Evolutionary conservation across 176 grass and related monocot species (phyloP).

Genomic region (Thinopyrum elongatum): DNA sequence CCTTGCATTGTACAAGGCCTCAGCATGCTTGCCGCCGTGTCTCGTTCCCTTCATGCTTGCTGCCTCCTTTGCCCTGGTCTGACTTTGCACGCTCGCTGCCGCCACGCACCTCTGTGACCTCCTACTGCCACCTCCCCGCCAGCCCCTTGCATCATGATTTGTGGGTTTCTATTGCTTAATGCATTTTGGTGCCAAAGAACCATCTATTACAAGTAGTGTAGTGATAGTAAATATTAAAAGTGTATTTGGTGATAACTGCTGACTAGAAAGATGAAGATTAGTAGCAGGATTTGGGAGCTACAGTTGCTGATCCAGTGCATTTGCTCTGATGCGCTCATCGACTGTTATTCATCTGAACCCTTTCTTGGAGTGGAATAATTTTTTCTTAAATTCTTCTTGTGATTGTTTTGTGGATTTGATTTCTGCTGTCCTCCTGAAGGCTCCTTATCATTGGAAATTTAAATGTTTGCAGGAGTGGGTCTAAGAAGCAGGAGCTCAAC

Average conservation of each 20-base stretch:
- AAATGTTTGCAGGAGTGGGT: conserved; percentile 38
- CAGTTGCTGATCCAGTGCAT: neutral
- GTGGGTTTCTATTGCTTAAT: too few species aligned
- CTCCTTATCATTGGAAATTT: conserved; percentile 7
- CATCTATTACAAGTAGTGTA: too few species aligned
- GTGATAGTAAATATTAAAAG: neutral
- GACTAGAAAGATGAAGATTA: neutral
- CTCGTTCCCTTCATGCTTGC: neutral
- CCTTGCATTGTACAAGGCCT: too few species aligned
- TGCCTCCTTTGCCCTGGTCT: neutral
- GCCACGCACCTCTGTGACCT: neutral
- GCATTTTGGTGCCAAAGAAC: too few species aligned
- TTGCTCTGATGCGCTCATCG: neutral
- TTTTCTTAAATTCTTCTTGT: neutral
- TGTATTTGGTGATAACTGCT: neutral
- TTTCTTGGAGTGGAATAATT: conserved; percentile 12
- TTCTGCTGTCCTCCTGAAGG: conserved; percentile 4
- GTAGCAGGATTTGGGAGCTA: neutral
- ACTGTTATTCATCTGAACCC: neutral
- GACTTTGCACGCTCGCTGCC: neutral
- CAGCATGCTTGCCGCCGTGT: neutral
- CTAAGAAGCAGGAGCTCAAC: conserved; percentile 46
- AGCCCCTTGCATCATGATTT: neutral
- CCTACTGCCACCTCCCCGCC: neutral
- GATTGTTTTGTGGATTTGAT: neutral